Evolutionary conservation across 345 rosid genomes (phyloP).

Genomic region (Murraya paniculata): DNA sequence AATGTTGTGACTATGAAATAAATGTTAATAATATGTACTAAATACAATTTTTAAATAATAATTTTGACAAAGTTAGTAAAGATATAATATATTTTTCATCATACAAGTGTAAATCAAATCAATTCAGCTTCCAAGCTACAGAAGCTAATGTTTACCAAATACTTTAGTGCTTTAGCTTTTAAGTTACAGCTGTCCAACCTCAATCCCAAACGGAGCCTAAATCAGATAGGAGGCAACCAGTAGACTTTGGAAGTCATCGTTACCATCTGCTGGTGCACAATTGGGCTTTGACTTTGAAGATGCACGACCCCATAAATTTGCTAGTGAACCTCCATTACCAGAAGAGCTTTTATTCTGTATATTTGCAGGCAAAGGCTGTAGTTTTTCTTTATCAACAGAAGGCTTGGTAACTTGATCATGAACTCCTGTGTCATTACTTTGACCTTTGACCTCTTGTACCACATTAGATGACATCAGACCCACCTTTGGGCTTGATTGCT

Average conservation of each 20-base stretch:
- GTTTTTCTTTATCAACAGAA: constrained; percentile 43
- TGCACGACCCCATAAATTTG: constrained; percentile 78
- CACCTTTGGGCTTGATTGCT: constrained; percentile 37
- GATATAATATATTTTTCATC: too few relatives aligned
- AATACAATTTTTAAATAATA: too few relatives aligned
- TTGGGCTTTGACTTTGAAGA: constrained; percentile 51
- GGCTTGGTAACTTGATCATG: constrained; percentile 35
- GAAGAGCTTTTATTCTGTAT: constrained; percentile 45
- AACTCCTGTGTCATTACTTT: constrained; percentile 25
- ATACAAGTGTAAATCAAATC: too few relatives aligned
- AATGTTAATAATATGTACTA: too few relatives aligned
- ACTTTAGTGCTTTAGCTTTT: too few relatives aligned
- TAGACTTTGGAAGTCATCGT: constrained; percentile 19
- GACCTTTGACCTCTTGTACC: constrained; percentile 42
- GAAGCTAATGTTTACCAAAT: too few relatives aligned
- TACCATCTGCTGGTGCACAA: constrained; percentile 28
- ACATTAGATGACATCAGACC: constrained; percentile 25
- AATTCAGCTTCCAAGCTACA: too few relatives aligned
- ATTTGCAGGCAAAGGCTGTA: constrained; percentile 26
- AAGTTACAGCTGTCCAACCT: too few relatives aligned
- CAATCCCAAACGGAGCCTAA: too few relatives aligned
- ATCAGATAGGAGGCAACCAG: constrained; percentile 40
- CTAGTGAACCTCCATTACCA: constrained; percentile 53
- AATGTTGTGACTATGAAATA: too few relatives aligned
- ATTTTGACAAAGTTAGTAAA: too few relatives aligned